Conservation (phyloP, 352 stramenopile genomes). For the Pythium rishiriense region DNA sequence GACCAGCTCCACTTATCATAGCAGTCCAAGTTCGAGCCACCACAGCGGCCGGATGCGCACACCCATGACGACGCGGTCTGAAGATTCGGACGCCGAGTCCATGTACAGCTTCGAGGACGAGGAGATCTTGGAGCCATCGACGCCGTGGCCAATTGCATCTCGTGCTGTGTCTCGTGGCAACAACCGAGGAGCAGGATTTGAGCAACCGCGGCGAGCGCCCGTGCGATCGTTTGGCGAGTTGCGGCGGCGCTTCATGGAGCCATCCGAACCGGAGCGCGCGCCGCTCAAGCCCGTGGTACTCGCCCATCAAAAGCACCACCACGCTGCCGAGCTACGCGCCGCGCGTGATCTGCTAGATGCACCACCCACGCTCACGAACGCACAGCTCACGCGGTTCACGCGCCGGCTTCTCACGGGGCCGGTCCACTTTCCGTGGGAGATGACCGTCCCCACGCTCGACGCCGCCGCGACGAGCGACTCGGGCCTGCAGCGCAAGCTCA, state of each 20-base stretch:
- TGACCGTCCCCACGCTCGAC: constrained; percentile 47
- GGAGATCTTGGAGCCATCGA: constrained; percentile 50
- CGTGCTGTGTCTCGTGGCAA: constrained; percentile 6
- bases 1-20: background rate
- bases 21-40: background rate
- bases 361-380: constrained; percentile 5
- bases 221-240: constrained; percentile 31
- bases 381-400: constrained; percentile 39
- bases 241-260: constrained; percentile 26
- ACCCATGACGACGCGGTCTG: constrained; percentile 39
- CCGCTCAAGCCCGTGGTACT: constrained; percentile 31
- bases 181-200: background rate
- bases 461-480: constrained; percentile 26
- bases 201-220: background rate
- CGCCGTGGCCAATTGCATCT: constrained; percentile 38
- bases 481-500: constrained; percentile 51
- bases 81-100: constrained; percentile 52
- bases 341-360: constrained; percentile 22
- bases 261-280: background rate
- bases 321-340: constrained; percentile 18
- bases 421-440: constrained; percentile 68
- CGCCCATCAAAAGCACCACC: constrained; percentile 18
- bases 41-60: constrained; percentile 22
- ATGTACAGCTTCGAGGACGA: constrained; percentile 67
- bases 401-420: constrained; percentile 45